These are phyloP conservation scores for Dendrocalamus latiflorus DNA, from an alignment of 202 grass and related monocot genomes.

Conservation along the genomic window DNA sequence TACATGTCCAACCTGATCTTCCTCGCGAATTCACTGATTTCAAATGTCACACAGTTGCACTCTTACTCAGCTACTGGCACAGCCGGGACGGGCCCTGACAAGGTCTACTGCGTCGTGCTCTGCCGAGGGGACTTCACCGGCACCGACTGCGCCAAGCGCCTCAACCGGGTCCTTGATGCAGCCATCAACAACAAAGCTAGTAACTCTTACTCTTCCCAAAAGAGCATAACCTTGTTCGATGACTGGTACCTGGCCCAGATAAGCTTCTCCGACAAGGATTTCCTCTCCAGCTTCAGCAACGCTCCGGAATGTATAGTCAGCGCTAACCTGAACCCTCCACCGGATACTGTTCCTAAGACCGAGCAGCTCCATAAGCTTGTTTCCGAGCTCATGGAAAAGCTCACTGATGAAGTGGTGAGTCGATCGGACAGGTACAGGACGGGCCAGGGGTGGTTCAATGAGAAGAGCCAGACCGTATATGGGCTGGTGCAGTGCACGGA, in stretches of 20 bases:
- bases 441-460: constrained; percentile 10
- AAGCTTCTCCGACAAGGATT: constrained; percentile 32
- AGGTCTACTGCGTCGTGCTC: constrained; percentile 39
- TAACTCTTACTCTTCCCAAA: background rate
- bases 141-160: constrained; percentile 19
- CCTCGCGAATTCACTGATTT: constrained; percentile 31
- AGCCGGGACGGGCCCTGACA: constrained; percentile 15
- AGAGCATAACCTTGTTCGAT: constrained; percentile 19
- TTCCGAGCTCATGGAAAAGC: constrained; percentile 9
- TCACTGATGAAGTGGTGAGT: constrained; percentile 17
- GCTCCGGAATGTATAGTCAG: background rate
- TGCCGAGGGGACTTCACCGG: constrained; percentile 45
- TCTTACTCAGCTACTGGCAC: constrained; percentile 26
- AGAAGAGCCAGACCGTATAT: constrained; percentile 19
- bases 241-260: constrained; percentile 23
- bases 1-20: constrained; percentile 28
- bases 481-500: constrained; percentile 44
- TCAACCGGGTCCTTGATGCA: background rate
- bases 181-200: constrained; percentile 4
- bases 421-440: constrained; percentile 27
- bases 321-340: background rate
- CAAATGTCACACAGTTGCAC: background rate
- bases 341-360: background rate
- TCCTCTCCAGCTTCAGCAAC: constrained; percentile 31
- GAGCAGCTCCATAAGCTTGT: constrained; percentile 3